These are phyloP conservation scores for Barnettozyma wickerhamii DNA, from an alignment of 805 yeast species.

Conservation along the genomic window DNA sequence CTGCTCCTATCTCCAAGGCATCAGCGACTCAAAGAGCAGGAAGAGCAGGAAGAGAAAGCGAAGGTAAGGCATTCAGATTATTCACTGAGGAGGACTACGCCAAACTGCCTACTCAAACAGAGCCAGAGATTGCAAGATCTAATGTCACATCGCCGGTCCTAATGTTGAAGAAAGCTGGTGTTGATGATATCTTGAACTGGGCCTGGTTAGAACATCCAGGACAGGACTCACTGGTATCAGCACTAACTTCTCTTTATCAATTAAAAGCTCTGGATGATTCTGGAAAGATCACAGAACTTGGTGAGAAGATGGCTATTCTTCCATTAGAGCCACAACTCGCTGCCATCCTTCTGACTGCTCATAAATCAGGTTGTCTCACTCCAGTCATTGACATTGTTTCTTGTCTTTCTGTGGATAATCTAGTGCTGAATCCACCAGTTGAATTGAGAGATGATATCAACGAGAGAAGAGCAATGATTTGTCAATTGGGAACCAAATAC, in stretches of 20 bases:
- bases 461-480: slow-evolving; percentile 62
- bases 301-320: slow-evolving; percentile 80
- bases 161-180: slow-evolving; percentile 77
- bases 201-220: slow-evolving; percentile 93
- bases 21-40: slow-evolving; percentile 95
- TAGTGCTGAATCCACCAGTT: slow-evolving; percentile 72
- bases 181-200: slow-evolving; percentile 81
- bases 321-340: slow-evolving; percentile 93
- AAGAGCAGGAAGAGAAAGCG: slow-evolving; percentile 97
- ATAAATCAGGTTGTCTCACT: slow-evolving; percentile 44
- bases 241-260: slow-evolving; percentile 72
- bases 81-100: slow-evolving; percentile 70
- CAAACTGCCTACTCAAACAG: slow-evolving; percentile 71
- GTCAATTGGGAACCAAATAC: slow-evolving; percentile 63
- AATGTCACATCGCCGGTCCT: slow-evolving; percentile 83
- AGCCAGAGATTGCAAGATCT: slow-evolving; percentile 86
- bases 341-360: slow-evolving; percentile 74
- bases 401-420: slow-evolving; percentile 88
- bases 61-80: slow-evolving; percentile 84
- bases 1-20: slow-evolving; percentile 90
- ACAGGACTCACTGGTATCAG: slow-evolving; percentile 65
- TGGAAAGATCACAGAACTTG: slow-evolving; percentile 75
- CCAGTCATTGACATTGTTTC: slow-evolving; percentile 86
- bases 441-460: slow-evolving; percentile 83
- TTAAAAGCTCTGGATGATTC: slow-evolving; percentile 72